Base-by-base conservation (phyloP, 805 yeast genomes). In the Vanderwaltozyma yarrowii region DNA sequence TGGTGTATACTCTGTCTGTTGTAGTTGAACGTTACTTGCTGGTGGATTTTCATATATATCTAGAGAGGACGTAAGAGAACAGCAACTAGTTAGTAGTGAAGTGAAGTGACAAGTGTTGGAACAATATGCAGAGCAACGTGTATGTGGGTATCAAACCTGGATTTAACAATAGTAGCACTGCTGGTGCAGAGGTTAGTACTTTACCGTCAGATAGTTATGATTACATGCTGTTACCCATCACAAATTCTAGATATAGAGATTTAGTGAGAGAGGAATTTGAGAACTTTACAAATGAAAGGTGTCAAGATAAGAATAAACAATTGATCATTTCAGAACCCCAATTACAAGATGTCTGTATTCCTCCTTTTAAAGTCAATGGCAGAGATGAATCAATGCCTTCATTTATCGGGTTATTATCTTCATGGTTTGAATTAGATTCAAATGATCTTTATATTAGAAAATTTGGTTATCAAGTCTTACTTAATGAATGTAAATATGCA, bases 401-500 rank as follows among this genome's bases (percentile, higher is more conserved):
- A 5, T 58, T 44, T 56, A 68, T 80, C 18, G 85, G 83, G 0
- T 48, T 78, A 23, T 54, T 78, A 2, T 71, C 85, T 0, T 74
- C 81, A 2, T 80, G 86, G 85, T 62, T 78, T n/a, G 85, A 78
- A 48, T 56, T 78, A 30, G 85, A 78, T 45, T 69, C 77, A 23
- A 58, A 61, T 9, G 74, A 76, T 51, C 53, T 59, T 0, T 43
- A 65, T 5, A 62, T 73, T 3, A 71, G 78, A 23, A 72, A 68
- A 43, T 62, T 78, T 35, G 74, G 80, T 5, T 58, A 60, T 26
- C 78, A 78, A 46, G 80, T 78, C 1, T 51, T 79, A n/a, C 41
- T 56, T 20, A 73, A 76, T 46, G 85, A 80, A 54, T 57, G 78
- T 28, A 62, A 68, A 14, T 75, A 75, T 48, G 81, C 84, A 2